Percentiles rank a stretch among this genome's conserved stretches.
These are phyloP conservation scores for Thielaviopsis musarum DNA, from an alignment of 2,329 filamentous ascomycete genomes.

Conservation along the genomic window DNA sequence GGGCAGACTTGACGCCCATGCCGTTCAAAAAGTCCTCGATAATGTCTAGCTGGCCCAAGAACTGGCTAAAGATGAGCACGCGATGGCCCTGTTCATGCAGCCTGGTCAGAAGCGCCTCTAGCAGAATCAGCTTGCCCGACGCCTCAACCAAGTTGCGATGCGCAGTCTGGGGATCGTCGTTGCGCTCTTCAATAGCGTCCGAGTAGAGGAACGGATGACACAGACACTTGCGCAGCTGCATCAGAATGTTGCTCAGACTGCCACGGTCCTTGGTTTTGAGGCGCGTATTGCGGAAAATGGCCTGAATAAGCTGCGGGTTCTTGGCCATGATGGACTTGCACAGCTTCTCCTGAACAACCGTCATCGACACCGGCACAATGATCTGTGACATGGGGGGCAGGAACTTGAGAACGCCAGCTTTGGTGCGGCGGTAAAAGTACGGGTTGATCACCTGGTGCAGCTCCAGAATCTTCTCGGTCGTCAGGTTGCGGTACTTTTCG, in stretches of 20 bases:
- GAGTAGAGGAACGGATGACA: constrained; percentile 96
- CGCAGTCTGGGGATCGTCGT: constrained; percentile 40
- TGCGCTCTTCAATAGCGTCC: constrained; percentile 70
- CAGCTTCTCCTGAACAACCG: constrained; percentile 77
- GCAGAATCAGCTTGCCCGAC: constrained; percentile 69
- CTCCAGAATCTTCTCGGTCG: constrained; percentile 62
- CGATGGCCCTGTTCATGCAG: constrained; percentile 72
- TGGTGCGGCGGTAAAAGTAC: constrained; percentile 60
- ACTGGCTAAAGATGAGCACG: constrained; percentile 92
- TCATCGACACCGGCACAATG: constrained; percentile 93
- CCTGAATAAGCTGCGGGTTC: constrained; percentile 73
- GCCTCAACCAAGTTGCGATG: constrained; percentile 80
- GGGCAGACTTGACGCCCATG: constrained; percentile 54
- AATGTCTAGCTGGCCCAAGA: constrained; percentile 73
- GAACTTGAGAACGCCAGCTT: constrained; percentile 78
- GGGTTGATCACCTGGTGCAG: constrained; percentile 71
- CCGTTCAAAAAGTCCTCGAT: constrained; percentile 80
- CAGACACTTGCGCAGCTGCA: constrained; percentile 86
- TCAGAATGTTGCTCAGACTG: constrained; percentile 81
- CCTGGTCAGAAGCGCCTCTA: constrained; percentile 76
- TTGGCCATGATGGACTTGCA: constrained; percentile 88
- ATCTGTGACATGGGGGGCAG: constrained; percentile 87
- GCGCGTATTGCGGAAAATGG: constrained; percentile 58
- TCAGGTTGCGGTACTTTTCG: constrained; percentile 57
- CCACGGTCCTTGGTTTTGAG: constrained; percentile 53